Evolutionary conservation across 1,284 basidiomycete species (phyloP), one percentile per base, ranked within the genome.

Genomic region (Taiwanofungus camphoratus): DNA sequence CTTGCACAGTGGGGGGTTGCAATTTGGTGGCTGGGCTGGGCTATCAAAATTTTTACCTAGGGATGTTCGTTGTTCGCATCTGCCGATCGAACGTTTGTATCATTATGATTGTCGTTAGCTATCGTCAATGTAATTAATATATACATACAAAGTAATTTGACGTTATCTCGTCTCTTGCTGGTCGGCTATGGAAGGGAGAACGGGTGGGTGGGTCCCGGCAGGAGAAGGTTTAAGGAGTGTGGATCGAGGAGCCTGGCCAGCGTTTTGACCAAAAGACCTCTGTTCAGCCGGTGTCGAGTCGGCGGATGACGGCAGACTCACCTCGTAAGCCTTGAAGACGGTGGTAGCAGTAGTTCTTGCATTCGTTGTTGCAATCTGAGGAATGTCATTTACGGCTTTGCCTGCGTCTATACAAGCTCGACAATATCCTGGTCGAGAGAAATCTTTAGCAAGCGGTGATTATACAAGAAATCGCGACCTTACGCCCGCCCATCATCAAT

Each of bases 1-100:
- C 48, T 77, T 19, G 65, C 77, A 41, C 70, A 85, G 55, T 42
- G 77, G 35, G 76, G 69, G 3, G 73, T 81, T 16, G 61, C 79
- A 29, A 53, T 69, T 16, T 87, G 83, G 83, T 87, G 84, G 83
- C 51, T 75, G 41, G 82, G 80, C 24, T 87, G 83, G 83, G 67
- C 67, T 19, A 55, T 83, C 36, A 71, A 72, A 32, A 50, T 82
- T 46, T 66, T 74, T 46, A 62, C 63, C 41, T 74, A 57, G 60
- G 49, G 39, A 34, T 36, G 37, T 48, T 41, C 50, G 38, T 48
- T 39, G 33, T 46, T 42, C 45, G 5, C 36, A 46, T 36, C 20
- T 21, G 36, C 42, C 36, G 5, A 19, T 41, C 16, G 13, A 46
- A 23, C 50, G 42, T 36, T 18, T 54, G 41, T 57, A 52, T 59